phyloP scores from a whole-genome alignment of 305 asterid genomes.

The Caryopteris hybrid region DNA sequence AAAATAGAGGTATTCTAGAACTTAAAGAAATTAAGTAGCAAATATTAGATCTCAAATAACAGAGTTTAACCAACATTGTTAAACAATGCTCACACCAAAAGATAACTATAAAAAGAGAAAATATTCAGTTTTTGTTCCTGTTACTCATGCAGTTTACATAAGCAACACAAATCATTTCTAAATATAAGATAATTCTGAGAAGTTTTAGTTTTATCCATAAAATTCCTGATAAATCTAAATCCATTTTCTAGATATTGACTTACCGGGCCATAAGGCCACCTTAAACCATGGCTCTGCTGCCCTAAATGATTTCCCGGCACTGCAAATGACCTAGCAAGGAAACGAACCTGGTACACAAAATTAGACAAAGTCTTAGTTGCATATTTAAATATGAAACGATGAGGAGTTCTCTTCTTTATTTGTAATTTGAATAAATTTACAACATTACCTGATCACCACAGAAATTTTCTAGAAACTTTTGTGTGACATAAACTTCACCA shows the following conservation, averaged over 20 bases:
- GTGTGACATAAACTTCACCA: slow-evolving; percentile 83
- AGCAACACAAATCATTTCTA: too few relatives aligned
- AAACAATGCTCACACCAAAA: neutral
- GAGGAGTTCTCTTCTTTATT: too few relatives aligned
- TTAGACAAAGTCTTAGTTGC: slow-evolving; percentile 7
- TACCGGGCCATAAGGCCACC: slow-evolving; percentile 99
- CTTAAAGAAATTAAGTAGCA: neutral
- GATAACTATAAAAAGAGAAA: neutral
- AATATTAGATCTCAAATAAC: neutral
- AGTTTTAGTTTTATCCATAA: too few relatives aligned
- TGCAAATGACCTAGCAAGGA: slow-evolving; percentile 85
- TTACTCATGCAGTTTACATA: neutral
- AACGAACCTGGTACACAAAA: slow-evolving; percentile 74
- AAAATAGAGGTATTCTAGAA: too few relatives aligned
- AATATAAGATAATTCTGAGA: neutral
- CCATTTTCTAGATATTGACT: too few relatives aligned
- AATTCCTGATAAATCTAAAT: too few relatives aligned
- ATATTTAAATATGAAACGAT: too few relatives aligned
- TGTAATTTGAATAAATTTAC: neutral
- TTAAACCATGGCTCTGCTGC: slow-evolving; percentile 96
- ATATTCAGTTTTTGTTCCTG: neutral
- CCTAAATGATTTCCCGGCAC: slow-evolving; percentile 99
- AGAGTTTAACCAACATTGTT: neutral
- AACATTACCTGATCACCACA: slow-evolving; percentile 87
- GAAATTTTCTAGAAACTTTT: slow-evolving; percentile 84